Evolutionary conservation across 257 asterid species (phyloP).

Genomic region (Solanum chmielewskii): DNA sequence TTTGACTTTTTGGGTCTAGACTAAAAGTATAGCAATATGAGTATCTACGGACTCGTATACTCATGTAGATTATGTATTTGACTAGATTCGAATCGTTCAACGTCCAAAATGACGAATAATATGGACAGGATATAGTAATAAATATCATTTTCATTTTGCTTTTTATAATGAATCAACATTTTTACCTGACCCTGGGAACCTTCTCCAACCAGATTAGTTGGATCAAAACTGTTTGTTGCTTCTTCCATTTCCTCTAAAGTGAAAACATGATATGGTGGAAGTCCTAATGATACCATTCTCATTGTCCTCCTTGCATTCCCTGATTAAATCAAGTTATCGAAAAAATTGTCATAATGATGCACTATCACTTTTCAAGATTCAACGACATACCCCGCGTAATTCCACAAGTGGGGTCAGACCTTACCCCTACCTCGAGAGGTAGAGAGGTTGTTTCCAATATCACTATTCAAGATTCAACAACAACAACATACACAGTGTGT

Average conservation of each 20-base stretch:
- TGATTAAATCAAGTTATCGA: neutral
- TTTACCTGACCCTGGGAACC: constrained; percentile 86
- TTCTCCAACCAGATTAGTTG: constrained; percentile 70
- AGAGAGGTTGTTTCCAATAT: neutral
- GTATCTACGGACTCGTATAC: neutral
- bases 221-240: constrained; percentile 73
- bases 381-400: neutral
- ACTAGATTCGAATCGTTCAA: neutral
- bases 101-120: neutral
- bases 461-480: neutral
- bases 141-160: neutral
- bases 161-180: neutral
- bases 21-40: neutral
- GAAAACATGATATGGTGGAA: constrained; percentile 88
- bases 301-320: constrained; percentile 59
- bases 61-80: neutral
- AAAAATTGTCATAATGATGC: neutral
- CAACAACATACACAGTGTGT: neutral
- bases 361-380: neutral
- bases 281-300: constrained; percentile 71
- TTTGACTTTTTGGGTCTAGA: neutral
- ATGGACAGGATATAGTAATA: neutral
- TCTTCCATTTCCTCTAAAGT: constrained; percentile 88
- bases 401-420: neutral
- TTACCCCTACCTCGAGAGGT: neutral